Percentiles rank a stretch among this genome's conserved stretches.
Evolutionary conservation across 306 rosid species (phyloP).

Genomic region (Begonia loranthoides): DNA sequence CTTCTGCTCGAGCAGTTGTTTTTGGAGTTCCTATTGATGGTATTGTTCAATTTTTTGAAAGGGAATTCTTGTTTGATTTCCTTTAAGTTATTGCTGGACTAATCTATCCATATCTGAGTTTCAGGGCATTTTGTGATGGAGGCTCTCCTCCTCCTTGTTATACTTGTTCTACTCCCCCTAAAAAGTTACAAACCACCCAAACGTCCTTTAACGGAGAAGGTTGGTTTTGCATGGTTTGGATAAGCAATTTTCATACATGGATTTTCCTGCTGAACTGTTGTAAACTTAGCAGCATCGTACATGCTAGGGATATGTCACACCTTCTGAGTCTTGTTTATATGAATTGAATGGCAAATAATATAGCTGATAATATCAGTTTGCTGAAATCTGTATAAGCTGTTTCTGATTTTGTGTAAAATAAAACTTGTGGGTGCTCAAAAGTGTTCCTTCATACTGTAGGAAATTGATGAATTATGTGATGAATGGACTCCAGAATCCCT

Average conservation of each 20-base stretch:
- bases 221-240: conserved; percentile 4
- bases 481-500: conserved; percentile 97
- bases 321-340: no score
- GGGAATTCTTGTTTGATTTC: background rate
- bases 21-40: conserved; percentile 83
- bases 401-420: no score
- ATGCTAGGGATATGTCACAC: no score
- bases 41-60: conserved; percentile 16
- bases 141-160: conserved; percentile 68
- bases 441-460: conserved; percentile 27
- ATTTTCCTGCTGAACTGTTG: no score
- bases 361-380: no score
- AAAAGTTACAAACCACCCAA: conserved; percentile 98
- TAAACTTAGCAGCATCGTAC: no score
- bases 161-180: conserved; percentile 74
- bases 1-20: conserved; percentile 84
- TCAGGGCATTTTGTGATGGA: conserved; percentile 86
- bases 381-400: no score
- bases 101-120: conserved; percentile 9
- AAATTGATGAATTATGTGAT: conserved; percentile 82
- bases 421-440: background rate
- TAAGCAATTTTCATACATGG: no score
- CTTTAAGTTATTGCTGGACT: no score
- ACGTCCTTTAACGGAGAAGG: conserved; percentile 81
- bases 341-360: no score